These are phyloP conservation scores for Aspergillus saccharolyticus DNA, from an alignment of 495 filamentous ascomycete genomes.

Conservation along the genomic window DNA sequence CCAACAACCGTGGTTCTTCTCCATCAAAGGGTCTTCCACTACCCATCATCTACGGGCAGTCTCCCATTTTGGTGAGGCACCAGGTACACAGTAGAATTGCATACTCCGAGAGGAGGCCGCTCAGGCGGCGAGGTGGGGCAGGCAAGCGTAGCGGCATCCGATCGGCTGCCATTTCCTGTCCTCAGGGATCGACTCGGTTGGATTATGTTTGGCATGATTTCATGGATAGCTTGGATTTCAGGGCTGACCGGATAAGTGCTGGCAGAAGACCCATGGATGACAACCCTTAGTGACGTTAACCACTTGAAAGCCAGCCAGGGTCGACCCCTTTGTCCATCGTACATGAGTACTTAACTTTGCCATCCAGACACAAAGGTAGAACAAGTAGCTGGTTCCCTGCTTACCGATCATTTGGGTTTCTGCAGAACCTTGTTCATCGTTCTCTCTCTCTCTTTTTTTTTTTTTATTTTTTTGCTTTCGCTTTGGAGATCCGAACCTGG, in stretches of 20 bases:
- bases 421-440: not conserved
- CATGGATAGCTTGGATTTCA: not conserved
- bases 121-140: slow-evolving; percentile 1
- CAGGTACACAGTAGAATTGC: too few species aligned
- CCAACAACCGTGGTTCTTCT: not conserved
- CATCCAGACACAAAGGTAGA: not conserved
- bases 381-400: not conserved
- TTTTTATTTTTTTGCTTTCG: too few species aligned
- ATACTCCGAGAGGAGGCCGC: too few species aligned
- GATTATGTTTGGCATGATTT: slow-evolving; percentile 1
- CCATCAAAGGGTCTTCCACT: slow-evolving; percentile 4
- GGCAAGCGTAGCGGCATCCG: not conserved
- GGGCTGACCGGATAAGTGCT: slow-evolving; percentile 1
- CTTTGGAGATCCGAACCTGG: not conserved
- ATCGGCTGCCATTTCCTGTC: slow-evolving; percentile 4
- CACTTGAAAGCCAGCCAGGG: slow-evolving; percentile 10
- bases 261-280: not conserved
- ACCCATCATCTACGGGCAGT: not conserved
- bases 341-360: slow-evolving; percentile 10
- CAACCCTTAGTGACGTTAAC: slow-evolving; percentile 20
- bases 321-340: slow-evolving; percentile 4
- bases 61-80: not conserved
- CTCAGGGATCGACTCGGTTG: not conserved
- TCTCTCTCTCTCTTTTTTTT: too few species aligned
- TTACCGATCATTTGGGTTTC: not conserved